Evolutionary conservation across 441 rosid species (phyloP), one percentile per base, ranked within the genome.

Genomic region (Biscutella laevigata): DNA sequence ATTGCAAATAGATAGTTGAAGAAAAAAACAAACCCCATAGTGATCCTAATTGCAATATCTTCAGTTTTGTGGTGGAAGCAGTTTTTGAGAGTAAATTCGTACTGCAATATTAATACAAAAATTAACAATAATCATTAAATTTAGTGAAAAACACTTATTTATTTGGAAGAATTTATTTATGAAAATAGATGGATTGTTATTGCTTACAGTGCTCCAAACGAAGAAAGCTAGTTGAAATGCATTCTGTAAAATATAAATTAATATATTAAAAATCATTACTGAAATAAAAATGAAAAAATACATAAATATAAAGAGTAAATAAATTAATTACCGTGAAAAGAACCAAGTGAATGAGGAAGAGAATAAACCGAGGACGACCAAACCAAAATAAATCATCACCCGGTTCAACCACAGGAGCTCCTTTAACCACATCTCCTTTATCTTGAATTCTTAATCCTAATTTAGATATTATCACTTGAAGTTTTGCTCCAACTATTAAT

Each of bases 301-400:
- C 8, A 14, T 1, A 15, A 24, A 43, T 7, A 11, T 15, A 8
- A n/a, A 38, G 43, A 14, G n/a, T 21, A 29, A 15, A 39, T 4
- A 6, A 7, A 37, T 14, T 11, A 19, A 16, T 26, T 70, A 87
- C 96, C 95, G 82, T 88, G 69, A 92, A 92, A 57, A 92, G 94
- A 55, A 77, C 81, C 25, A 86, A 35, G 60, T 88, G 95, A 57
- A 92, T 83, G 48, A 92, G 87, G 48, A 77, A 78, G 62, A 92
- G 97, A 53, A 92, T 65, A 57, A 92, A 68, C 41, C 77, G 88
- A 0, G 99, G 97, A 7, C 82, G 74, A 8, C 92, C 85, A 6
- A 92, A 88, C 99, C 99, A 92, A 80, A 92, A 92, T 41, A 88
- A 91, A 12, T 88, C 88, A 61, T 92, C 89, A 0, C 86, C 82